phyloP scores from a whole-genome alignment of 176 grass and related monocot genomes.

The Oryza officinalis region DNA sequence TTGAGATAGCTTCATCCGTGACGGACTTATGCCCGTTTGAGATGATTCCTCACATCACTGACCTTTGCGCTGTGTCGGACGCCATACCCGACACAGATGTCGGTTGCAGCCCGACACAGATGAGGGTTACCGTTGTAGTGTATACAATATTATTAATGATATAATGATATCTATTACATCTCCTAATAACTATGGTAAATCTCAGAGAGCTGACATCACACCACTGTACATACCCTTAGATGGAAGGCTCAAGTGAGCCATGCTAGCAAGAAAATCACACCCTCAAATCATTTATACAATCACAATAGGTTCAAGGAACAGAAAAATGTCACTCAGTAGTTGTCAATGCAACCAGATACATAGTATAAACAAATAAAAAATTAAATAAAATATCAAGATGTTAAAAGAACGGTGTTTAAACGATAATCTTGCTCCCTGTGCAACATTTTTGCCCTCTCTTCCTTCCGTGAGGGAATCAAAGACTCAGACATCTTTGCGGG shows the following conservation, averaged over 20 bases:
- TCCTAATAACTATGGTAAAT: background rate
- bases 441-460: background rate
- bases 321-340: background rate
- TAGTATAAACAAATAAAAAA: background rate
- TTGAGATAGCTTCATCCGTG: too few species aligned
- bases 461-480: background rate
- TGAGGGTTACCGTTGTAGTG: too few species aligned
- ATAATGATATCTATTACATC: background rate
- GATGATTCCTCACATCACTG: too few species aligned
- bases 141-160: background rate
- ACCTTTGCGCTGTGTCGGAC: too few species aligned
- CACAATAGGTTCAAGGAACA: background rate
- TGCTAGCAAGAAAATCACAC: too few species aligned
- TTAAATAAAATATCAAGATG: background rate
- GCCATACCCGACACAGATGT: too few species aligned
- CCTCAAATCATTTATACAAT: background rate
- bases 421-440: background rate
- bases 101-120: too few species aligned
- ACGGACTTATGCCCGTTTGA: too few species aligned
- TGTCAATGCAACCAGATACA: background rate
- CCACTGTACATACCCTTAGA: background rate
- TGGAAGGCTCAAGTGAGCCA: background rate
- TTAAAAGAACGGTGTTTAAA: background rate
- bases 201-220: background rate
- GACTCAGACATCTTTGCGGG: background rate